phyloP scores from a whole-genome alignment of 176 grass and related monocot species.

The Aegilops sharonensis region DNA sequence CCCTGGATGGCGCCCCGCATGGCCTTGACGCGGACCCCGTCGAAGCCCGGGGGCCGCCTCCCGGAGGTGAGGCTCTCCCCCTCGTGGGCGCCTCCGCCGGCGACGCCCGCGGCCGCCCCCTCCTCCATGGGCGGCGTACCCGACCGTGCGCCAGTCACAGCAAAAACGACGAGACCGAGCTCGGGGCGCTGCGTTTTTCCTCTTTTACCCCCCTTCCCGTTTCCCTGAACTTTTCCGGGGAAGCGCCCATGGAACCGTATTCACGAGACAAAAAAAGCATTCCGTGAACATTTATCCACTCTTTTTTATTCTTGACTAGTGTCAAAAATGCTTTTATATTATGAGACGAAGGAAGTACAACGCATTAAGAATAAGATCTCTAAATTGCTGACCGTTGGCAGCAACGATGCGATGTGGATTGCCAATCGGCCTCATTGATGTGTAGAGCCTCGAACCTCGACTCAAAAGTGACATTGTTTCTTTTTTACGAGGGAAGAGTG shows the following conservation, averaged over 20 bases:
- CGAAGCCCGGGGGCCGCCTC: conserved; percentile 4
- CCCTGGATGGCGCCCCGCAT: conserved; percentile 49
- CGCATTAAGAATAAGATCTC: too few relatives aligned
- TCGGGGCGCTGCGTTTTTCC: neutral
- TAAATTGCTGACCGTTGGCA: too few relatives aligned
- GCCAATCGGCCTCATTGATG: too few relatives aligned
- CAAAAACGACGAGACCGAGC: neutral
- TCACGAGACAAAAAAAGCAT: neutral
- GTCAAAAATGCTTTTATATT: too few relatives aligned
- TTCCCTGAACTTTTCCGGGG: neutral
- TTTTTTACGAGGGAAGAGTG: too few relatives aligned
- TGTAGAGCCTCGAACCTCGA: too few relatives aligned
- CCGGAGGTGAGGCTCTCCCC: conserved; percentile 27
- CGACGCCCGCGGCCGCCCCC: conserved; percentile 29
- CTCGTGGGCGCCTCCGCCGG: conserved; percentile 26
- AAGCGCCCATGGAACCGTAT: neutral
- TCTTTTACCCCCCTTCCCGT: neutral
- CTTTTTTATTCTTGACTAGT: too few relatives aligned
- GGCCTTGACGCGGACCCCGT: conserved; percentile 51
- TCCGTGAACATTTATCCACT: too few relatives aligned
- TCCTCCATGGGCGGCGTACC: conserved; percentile 35
- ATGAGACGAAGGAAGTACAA: too few relatives aligned
- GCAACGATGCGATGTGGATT: too few relatives aligned
- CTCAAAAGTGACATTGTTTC: too few relatives aligned
- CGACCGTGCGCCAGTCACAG: conserved; percentile 1